phyloP scores from a whole-genome alignment of 106 monocot species.

The Dendrobium huoshanense region DNA sequence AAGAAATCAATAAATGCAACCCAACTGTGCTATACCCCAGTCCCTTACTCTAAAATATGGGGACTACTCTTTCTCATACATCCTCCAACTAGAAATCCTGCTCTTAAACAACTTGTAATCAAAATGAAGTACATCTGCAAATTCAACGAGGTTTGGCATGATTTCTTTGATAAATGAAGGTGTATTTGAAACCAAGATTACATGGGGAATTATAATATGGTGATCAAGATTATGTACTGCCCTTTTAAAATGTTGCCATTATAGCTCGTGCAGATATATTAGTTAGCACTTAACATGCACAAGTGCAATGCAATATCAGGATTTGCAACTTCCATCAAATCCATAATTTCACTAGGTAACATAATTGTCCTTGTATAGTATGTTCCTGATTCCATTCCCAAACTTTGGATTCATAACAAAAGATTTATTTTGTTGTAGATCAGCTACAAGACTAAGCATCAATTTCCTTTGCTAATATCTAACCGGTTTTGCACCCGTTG shows the following conservation, averaged over 20 bases:
- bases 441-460: slow-evolving; percentile 80
- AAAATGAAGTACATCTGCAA: slow-evolving; percentile 85
- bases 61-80: slow-evolving; percentile 27
- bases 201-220: slow-evolving; percentile 26
- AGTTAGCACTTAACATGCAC: too few species aligned
- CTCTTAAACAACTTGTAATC: slow-evolving; percentile 54
- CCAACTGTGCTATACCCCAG: too few species aligned
- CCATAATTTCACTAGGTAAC: slow-evolving; percentile 78
- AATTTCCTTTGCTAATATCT: slow-evolving; percentile 76
- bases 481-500: slow-evolving; percentile 94
- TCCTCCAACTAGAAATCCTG: slow-evolving; percentile 25
- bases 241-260: slow-evolving; percentile 23
- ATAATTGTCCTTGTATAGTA: slow-evolving; percentile 74
- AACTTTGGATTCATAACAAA: slow-evolving; percentile 71
- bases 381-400: slow-evolving; percentile 66
- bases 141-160: slow-evolving; percentile 37
- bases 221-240: slow-evolving; percentile 24
- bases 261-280: too few species aligned
- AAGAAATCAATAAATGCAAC: too few species aligned
- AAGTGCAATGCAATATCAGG: slow-evolving; percentile 37
- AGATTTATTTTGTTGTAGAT: slow-evolving; percentile 70
- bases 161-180: slow-evolving; percentile 73
- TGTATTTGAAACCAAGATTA: slow-evolving; percentile 81
- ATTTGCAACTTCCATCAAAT: slow-evolving; percentile 71
- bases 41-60: too few species aligned